phyloP scores from a whole-genome alignment of 306 rosid genomes.

The Trifolium subterraneum region DNA sequence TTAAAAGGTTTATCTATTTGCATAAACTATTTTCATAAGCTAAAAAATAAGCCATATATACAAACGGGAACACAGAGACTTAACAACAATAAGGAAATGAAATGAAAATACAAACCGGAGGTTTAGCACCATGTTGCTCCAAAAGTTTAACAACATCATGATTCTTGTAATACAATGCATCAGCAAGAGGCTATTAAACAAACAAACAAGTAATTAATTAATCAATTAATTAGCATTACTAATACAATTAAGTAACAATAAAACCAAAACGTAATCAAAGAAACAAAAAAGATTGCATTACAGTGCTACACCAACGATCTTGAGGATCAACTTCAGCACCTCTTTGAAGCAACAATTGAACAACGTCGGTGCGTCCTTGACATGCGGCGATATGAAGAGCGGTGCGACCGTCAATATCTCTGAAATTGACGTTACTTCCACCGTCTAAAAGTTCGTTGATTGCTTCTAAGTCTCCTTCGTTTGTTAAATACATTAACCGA shows the following conservation, averaged over 20 bases:
- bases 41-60: no score
- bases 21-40: no score
- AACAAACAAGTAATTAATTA: slow-evolving; percentile 15
- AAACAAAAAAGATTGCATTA: slow-evolving; percentile 35
- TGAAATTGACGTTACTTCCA: slow-evolving; percentile 77
- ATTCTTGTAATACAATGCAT: slow-evolving; percentile 82
- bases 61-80: no score
- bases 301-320: slow-evolving; percentile 96
- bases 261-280: neutral
- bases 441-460: slow-evolving; percentile 70
- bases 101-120: slow-evolving; percentile 54
- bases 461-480: slow-evolving; percentile 83
- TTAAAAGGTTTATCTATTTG: no score
- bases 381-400: slow-evolving; percentile 91
- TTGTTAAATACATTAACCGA: slow-evolving; percentile 79
- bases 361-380: slow-evolving; percentile 70
- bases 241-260: neutral
- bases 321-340: slow-evolving; percentile 68
- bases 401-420: slow-evolving; percentile 82
- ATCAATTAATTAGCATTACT: slow-evolving; percentile 9
- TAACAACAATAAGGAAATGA: neutral
- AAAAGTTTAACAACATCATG: slow-evolving; percentile 73
- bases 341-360: slow-evolving; percentile 63
- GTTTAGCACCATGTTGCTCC: slow-evolving; percentile 88
- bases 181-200: slow-evolving; percentile 80